Evolutionary conservation across 805 yeast species (phyloP), one percentile per base, ranked within the genome.

Genomic region (Candida morakotiae): DNA sequence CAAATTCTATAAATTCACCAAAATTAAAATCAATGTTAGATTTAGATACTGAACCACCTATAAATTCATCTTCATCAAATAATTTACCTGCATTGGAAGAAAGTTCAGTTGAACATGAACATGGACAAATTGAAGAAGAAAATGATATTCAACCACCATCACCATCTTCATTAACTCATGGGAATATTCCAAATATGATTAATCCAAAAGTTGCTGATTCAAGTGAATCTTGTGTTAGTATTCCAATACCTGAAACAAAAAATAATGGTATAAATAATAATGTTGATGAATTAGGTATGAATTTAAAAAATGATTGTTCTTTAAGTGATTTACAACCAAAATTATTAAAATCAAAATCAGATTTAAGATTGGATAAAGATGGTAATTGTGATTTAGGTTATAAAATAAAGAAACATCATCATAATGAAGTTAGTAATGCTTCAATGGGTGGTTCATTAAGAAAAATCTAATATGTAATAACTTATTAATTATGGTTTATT

Each of bases 311-410:
- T 14, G 28, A 18, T 24, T 35, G 23, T 22, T 31, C 43, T 8
- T 31, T 40, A 15, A 31, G 31, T 10, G 39, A 38, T 23, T 35
- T 41, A 13, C 33, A 33, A 20, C 29, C 36, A 8, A 26, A 22
- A 14, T 15, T 28, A 5, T 30, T 38, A 5, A 31, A 34, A 27
- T 9, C 39, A 4, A 23, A 45, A 9, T 31, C 47, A 1, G 50
- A 51, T 29, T 31, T 55, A 13, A 43, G 43, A 7, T 31, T 56
- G 10, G 60, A 56, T 30, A 38, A 50, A n/a, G 48, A 45, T 35
- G 69, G 71, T 2, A 30, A 45, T 25, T 67, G 73, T 41, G 67
- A 67, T 11, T 53, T 67, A 37, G 73, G 73, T 3, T 68, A 67
- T 43, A 60, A 54, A 46, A 55, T 68, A 30, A 64, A 53, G 39